Evolutionary conservation across 177 flowering plant species (phyloP).

Genomic region (Telopea speciosissima): DNA sequence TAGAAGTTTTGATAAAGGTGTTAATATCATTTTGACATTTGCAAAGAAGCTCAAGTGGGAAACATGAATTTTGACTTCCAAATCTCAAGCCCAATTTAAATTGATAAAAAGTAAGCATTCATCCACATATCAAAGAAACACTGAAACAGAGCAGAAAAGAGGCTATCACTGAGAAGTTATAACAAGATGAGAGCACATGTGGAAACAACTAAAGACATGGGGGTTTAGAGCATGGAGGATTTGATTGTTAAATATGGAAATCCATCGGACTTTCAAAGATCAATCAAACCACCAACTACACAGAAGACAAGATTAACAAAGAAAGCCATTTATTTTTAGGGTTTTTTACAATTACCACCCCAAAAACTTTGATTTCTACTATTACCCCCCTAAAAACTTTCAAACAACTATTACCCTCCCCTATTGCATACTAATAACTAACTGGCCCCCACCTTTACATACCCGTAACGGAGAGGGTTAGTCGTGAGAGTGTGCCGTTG

Average conservation of each 20-base stretch:
- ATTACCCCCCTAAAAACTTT: no score
- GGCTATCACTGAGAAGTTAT: background rate
- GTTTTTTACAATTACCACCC: no score
- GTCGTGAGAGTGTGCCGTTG: no score
- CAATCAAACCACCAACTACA: background rate
- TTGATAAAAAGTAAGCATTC: background rate
- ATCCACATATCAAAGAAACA: background rate
- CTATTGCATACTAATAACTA: no score
- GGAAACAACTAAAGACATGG: background rate
- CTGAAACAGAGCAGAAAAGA: background rate
- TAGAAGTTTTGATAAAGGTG: slow-evolving; percentile 7
- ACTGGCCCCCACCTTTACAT: no score
- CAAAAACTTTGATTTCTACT: no score
- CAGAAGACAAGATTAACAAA: background rate
- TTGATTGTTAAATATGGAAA: background rate
- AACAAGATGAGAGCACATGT: background rate
- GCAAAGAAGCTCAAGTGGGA: background rate
- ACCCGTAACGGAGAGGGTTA: no score
- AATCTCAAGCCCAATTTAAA: background rate
- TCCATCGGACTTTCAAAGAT: background rate
- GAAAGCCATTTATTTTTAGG: background rate
- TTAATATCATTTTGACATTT: background rate
- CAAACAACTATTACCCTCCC: no score
- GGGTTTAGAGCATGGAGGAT: background rate
- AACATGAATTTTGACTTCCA: slow-evolving; percentile 1